Evolutionary conservation across 2,329 filamentous ascomycete species (phyloP), one percentile per base, ranked within the genome.

Genomic region (Stachybotrys chlorohalonatus): DNA sequence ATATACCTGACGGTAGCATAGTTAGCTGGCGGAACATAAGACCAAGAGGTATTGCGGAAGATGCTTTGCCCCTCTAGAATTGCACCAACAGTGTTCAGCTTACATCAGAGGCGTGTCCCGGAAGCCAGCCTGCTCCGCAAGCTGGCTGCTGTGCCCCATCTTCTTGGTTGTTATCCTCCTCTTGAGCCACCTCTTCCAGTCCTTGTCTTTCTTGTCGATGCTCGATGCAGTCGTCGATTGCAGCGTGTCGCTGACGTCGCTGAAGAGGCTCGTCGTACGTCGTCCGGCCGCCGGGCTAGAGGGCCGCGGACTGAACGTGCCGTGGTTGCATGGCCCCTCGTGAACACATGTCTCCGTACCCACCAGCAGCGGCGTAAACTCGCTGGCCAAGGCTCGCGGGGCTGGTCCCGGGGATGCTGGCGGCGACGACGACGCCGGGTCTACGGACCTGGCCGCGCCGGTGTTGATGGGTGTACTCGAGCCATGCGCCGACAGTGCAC

Each of bases 51-150:
- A 16, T 48, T 9, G 47, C n/a, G 5, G 47, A 42, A 42, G 36
- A 42, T 9, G 36, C 13, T 13, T 5, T 42, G 8, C 7, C 31
- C 11, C 30, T 30, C n/a, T 52, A 39, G 2, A 15, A 2, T n/a
- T 31, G 17, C 11, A 31, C 8, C 6, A 42, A 50, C 16, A 16
- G 45, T 42, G 6, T 9, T n/a, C 31, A 17, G 70, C 83, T 61
- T 75, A 91, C 90, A 95, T 92, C 58, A 82, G 76, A 55, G 82
- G 79, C 24, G 81, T 85, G 66, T 90, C 85, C 64, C 84, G 84
- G 62, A 95, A 78, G 32, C 90, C 89, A 63, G 93, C 84, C 52
- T 79, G 79, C 63, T 86, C 80, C 7, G 88, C 87, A 45, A 95
- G 77, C 62, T 80, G 84, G 58, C 82, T 83, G 52, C 89, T 91